Base-by-base conservation (phyloP, 176 grass and related monocot species). In the Stipa capillata region DNA sequence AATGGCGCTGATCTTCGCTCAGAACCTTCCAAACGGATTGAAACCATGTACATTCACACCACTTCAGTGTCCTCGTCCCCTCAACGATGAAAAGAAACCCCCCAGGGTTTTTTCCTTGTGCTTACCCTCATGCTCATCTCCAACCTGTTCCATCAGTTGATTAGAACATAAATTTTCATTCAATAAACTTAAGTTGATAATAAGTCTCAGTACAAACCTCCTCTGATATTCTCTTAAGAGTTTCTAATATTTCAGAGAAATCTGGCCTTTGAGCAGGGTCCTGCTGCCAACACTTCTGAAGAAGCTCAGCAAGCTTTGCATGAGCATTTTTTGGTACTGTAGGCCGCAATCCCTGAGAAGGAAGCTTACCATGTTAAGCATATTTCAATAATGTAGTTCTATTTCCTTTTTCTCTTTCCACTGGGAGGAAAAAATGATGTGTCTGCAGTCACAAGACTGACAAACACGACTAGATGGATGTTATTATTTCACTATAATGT, bases 251-350 rank as follows among this genome's bases (percentile, higher is more conserved):
- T 66, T 92, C 85, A 21, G 86, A 80, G 76, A 94, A 94, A 52
- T 93, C 81, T 65, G 92, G 90, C 67, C 88, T 76, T 79, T 94
- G 33, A 50, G 69, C 66, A 21, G 92, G 85, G 8, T 92, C 86
- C 57, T 94, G 90, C 66, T 78, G 72, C 94, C 94, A 97, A 41
- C 92, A 99, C 82, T 83, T 99, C 78, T 95, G 90, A 49, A 99
- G 90, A 61, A 99, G 87, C 23, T 88, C 87, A 18, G 88, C 49
- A 41, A 99, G 87, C 78, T 91, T 99, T 64, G 86, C 68, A 74
- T 91, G 84, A 17, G 77, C 65, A 78, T 89, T 82, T 85, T 99
- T 94, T 13, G 96, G 96, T 62, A 99, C 89, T 59, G 92, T 95
- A 37, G 96, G 96, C 44, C 96, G 87, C 68, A 99, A 81, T 41